Base-by-base conservation (phyloP, 2,329 filamentous ascomycete genomes). In the Sporothrix brunneoviolacea region DNA sequence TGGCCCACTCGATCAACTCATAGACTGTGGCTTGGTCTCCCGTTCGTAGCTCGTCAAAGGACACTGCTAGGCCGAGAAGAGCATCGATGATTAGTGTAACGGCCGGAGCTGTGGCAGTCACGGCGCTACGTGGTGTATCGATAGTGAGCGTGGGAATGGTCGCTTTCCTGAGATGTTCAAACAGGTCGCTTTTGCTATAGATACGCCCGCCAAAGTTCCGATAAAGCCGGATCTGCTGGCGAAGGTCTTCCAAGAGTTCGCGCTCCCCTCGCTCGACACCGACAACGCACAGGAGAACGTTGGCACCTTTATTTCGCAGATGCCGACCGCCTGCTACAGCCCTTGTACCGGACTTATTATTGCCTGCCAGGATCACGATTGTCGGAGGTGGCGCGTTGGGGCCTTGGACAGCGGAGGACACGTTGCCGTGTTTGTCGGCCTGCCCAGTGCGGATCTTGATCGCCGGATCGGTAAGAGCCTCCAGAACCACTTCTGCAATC, bases 1-100 rank as follows among this genome's bases (percentile, higher is more conserved):
- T 97, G 3, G 89, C 86, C 90, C 91, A 97, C 55, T 90, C 86
- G 61, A 96, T 93, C 62, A 96, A 80, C 62, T 94, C 86, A 61
- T 94, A 91, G 0, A 89, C 88, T 0, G 85, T 86, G 4, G 84
- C 83, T 64, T 94, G 88, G 57, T 95, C 87, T 15, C 86, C 84
- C 2, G 84, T 86, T 32, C 88, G 80, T 24, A 97, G 74, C 59
- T 94, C 89, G 58, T 96, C 90, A 61, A 96, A 96, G 3, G 88
- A 84, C 51, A 90, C 82, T 39, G 93, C 89, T 55, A 93, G 79
- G 4, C 90, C 90, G 4, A 98, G 79, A 12, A 97, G 72, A 2
- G 90, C 91, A 64, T 98, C 93, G 50, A 97, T 80, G 57, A 95
- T 88, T 52, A 95, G 74, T 40, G 90, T 86, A 0, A 89, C 82